Base-by-base conservation (phyloP, 345 rosid genomes). In the Durio zibethinus region DNA sequence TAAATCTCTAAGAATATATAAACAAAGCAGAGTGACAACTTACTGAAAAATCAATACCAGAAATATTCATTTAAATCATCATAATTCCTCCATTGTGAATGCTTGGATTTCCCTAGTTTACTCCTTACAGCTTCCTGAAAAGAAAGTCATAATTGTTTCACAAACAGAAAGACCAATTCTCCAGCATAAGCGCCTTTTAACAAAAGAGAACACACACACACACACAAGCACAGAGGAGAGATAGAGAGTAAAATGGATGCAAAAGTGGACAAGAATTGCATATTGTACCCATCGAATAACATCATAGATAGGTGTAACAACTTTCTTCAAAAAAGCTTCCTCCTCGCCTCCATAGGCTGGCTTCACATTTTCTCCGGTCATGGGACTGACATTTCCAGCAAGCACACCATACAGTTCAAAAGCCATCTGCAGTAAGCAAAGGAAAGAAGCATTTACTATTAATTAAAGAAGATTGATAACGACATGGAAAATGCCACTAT, bases 291-390 rank as follows among this genome's bases (percentile, higher is more conserved):
- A 84, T 54, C 85, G 88, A 75, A 97, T 92, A 80, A 97, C 97
- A 73, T 87, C 78, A 85, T 97, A 94, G 36, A 94, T 92, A 73
- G 98, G 99, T 73, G 96, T 88, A 76, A 94, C 97, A 72, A 97
- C 99, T 89, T 91, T 91, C 38, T 56, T 88, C 90, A 97, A 79
- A 88, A 94, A 97, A 76, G 97, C 98, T 83, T 97, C 99, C 66
- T 97, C 95, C 83, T 91, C 97, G 56, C 98, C 97, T 79, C 97
- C 97, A 87, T 97, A 97, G 50, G 97, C 97, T 64, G 99, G 99
- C 85, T 91, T 92, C 52, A 94, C 92, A 87, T 97, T 92, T 85
- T 97, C 98, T 57, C 99, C 99, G 0, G 99, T 97, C 97, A 88
- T 89, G 48, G 97, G 94, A 86, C 98, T 97, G 74, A 97, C 94